Base-by-base conservation (phyloP, 2,329 filamentous ascomycete species). In the Exophiala sp. region DNA sequence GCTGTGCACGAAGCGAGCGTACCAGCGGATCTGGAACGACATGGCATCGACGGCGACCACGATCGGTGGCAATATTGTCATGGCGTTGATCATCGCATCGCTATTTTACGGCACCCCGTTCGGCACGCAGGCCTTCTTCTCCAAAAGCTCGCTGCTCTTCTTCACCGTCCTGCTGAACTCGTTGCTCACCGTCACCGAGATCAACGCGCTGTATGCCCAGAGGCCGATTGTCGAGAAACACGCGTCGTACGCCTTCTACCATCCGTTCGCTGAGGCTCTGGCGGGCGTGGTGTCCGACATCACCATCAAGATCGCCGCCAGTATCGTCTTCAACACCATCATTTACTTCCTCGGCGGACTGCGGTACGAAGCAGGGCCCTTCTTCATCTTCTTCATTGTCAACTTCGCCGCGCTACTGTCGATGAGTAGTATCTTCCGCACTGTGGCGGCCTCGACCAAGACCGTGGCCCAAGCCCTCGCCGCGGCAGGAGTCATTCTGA, bases 211-310 rank as follows among this genome's bases (percentile, higher is more conserved):
- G 3, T 95, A 91, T 64, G 80, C 86, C 1, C 88, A 95, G 77
- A 84, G 90, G 29, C 85, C 86, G 1, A 95, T 95, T 60, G 87
- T 95, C 53, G 88, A 95, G 64, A 95, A 95, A 66, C 90, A 96
- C 61, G 72, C 77, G 49, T 81, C 85, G 50, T 95, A 95, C 65
- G 88, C 88, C n/a, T 76, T 95, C 19, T 95, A 95, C 62, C 89
- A 94, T 62, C 88, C 90, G 0, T 88, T 85, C 11, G 85, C 88
- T 11, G 88, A 95, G 73, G 86, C 88, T n/a, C 76, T 88, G 51
- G 81, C 86, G 0, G 93, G 86, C 8, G 91, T 95, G 83, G 68
- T 95, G 21, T 84, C 80, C 55, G 90, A 95, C 61, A 69, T 94
- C 68, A 89, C 89, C 0, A 87, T 88, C 68, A 94, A 91, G 66